Percentiles rank a stretch among this genome's conserved stretches.
Conservation (phyloP, 345 rosid species). For the Moricandia moricandioides region DNA sequence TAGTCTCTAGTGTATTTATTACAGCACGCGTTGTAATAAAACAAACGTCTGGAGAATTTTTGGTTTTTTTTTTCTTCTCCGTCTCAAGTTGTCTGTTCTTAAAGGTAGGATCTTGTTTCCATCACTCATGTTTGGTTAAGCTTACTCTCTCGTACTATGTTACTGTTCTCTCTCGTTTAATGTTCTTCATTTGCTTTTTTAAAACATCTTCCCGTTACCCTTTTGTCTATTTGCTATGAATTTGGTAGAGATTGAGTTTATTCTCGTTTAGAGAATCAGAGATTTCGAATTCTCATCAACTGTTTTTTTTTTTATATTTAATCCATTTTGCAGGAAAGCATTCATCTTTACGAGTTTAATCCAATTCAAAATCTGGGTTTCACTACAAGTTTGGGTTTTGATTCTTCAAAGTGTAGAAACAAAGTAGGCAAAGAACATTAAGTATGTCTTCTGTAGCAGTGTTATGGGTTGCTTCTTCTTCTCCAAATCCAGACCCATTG, state of each 20-base stretch:
- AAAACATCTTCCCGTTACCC: not conserved
- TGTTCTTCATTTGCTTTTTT: not conserved
- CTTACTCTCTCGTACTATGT: not conserved
- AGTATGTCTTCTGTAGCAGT: slow-evolving; percentile 41
- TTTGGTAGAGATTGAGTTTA: not conserved
- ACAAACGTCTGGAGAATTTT: not conserved
- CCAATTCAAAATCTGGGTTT: slow-evolving; percentile 5
- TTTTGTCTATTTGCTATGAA: not conserved
- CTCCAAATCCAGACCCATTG: slow-evolving; percentile 34
- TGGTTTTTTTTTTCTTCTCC: slow-evolving; percentile 11
- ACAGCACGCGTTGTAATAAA: slow-evolving; percentile 1
- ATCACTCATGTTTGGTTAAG: not conserved
- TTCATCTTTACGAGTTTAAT: not conserved
- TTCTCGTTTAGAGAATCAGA: not conserved
- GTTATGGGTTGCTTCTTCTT: slow-evolving; percentile 36
- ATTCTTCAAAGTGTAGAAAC: slow-evolving; percentile 27
- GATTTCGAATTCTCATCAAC: slow-evolving; percentile 17
- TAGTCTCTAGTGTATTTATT: slow-evolving; percentile 2
- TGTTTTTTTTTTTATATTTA: not conserved
- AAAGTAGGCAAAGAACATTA: slow-evolving; percentile 7
- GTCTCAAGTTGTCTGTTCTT: not conserved
- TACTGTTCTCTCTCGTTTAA: not conserved
- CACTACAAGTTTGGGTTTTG: slow-evolving; percentile 9
- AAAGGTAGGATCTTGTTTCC: not conserved
- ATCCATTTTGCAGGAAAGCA: slow-evolving; percentile 32